Conservation (phyloP, 306 rosid genomes). For the Echinosophora koreensis region DNA sequence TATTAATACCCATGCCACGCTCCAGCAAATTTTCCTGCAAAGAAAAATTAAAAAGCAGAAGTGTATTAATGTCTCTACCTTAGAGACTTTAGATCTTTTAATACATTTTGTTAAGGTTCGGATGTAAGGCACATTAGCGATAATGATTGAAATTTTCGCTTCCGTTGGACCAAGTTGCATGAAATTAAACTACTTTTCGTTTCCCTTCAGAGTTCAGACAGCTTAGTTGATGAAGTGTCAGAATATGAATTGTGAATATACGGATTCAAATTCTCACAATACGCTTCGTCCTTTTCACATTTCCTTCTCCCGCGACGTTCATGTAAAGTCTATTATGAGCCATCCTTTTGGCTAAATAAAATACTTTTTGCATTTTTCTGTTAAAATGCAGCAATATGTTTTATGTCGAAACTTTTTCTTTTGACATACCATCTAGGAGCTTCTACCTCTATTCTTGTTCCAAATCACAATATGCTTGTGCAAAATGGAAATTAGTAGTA, state of each 20-base stretch:
- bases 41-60: not conserved
- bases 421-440: not conserved
- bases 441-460: not conserved
- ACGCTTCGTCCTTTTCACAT: too few relatives aligned
- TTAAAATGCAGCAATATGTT: slow-evolving; percentile 2
- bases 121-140: not conserved
- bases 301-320: too few relatives aligned
- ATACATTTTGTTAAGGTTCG: slow-evolving; percentile 32
- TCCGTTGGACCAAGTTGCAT: not conserved
- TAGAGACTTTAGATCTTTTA: slow-evolving; percentile 17
- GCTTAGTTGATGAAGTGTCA: too few relatives aligned
- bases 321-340: too few relatives aligned
- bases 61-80: slow-evolving; percentile 36
- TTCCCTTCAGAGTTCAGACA: too few relatives aligned
- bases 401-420: not conserved
- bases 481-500: not conserved
- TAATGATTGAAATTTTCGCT: slow-evolving; percentile 2
- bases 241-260: too few relatives aligned
- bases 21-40: slow-evolving; percentile 16
- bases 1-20: slow-evolving; percentile 23
- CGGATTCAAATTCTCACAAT: too few relatives aligned
- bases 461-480: slow-evolving; percentile 5
- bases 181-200: too few relatives aligned
- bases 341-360: too few relatives aligned
- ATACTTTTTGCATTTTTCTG: not conserved